Evolutionary conservation across 176 grass and related monocot genomes (phyloP), one percentile per base, ranked within the genome.

Genomic region (Dactylis glomerata): DNA sequence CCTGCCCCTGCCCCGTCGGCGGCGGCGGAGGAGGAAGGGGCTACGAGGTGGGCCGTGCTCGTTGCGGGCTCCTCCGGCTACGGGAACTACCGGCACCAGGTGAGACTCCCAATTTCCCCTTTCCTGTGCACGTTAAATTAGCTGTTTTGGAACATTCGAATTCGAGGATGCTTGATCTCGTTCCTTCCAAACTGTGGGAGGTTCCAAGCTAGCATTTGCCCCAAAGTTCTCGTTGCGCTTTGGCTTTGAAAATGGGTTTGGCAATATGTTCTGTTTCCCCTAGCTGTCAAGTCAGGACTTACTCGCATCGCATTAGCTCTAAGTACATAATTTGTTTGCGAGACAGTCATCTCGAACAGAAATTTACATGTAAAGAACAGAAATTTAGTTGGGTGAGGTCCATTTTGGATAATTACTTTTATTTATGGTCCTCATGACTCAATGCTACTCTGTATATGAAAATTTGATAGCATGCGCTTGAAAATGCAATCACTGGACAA

Each of bases 61-160:
- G 86, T 98, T 23, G 93, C 93, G n/a, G 96, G 96, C 19, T 98
- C 96, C 42, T 84, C 74, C 46, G 93, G 96, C 61, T 98, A 89
- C 61, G 91, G 86, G 23, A 98, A 98, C 84, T 95, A 98, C 78
- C 83, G 96, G 78, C 96, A 98, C 45, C 93, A 98, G 96, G 96
- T 95, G 58, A 65, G 33, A 34, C 2, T 49, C 27, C 8, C 8
- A 52, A n/a, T 11, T 69, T 33, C 40, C 70, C 17, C 52, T 47
- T 44, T 56, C 17, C 8, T 41, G 31, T 27, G 31, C 17, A 38
- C 15, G 74, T 8, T 65, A 58, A 68, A 17, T 23, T 55, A 66
- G 45, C 19, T 51, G 3, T 36, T 22, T 68, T 52, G 50, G 3
- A 10, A 27, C 1, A 52, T 22, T 17, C n/a, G 8, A 20, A 42